phyloP scores from a whole-genome alignment of 148 eudicot genomes.

The Rhododendron vialii region DNA sequence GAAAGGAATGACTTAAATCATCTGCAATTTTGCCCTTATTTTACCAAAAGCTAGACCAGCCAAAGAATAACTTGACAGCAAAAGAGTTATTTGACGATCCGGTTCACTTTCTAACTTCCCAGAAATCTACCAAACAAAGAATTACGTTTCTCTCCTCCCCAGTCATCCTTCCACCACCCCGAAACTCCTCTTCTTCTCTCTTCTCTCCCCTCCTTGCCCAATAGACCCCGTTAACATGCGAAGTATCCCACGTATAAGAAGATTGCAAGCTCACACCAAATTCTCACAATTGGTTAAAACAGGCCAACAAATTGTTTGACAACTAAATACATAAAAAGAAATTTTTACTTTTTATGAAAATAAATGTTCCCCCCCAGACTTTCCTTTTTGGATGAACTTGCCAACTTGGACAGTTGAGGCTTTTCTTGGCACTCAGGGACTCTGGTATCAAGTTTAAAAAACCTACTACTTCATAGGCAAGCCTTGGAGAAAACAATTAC shows the following conservation, averaged over 20 bases:
- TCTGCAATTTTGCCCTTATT: neutral
- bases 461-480: neutral
- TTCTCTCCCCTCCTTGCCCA: neutral
- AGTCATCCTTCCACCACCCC: neutral
- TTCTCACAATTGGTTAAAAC: neutral
- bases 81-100: neutral
- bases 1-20: neutral
- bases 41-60: neutral
- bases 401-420: neutral
- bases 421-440: neutral
- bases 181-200: neutral
- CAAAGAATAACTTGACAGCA: neutral
- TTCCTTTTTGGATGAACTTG: neutral
- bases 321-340: neutral
- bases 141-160: neutral
- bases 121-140: neutral
- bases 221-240: neutral
- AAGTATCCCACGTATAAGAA: neutral
- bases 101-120: neutral
- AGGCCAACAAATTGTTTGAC: neutral
- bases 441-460: neutral
- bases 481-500: neutral
- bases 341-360: neutral
- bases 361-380: neutral
- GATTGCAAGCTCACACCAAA: neutral